These are phyloP conservation scores for Ascomycota sp. DNA, from an alignment of 2,329 filamentous ascomycete species.

Conservation along the genomic window DNA sequence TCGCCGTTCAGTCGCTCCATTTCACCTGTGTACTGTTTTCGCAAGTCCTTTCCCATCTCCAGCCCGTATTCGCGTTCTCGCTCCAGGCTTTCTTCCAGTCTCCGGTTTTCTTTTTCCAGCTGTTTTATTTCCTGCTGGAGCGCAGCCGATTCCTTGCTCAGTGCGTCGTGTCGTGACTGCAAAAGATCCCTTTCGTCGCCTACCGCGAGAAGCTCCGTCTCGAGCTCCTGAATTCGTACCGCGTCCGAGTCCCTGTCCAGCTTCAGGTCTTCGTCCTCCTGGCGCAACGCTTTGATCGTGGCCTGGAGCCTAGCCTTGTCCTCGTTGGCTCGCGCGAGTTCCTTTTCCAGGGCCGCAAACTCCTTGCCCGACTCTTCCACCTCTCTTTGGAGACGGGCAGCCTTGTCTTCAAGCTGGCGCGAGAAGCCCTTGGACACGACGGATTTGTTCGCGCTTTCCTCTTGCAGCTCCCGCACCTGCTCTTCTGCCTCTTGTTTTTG, in stretches of 20 bases:
- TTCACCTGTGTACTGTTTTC: slow-evolving; percentile 21
- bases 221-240: slow-evolving; percentile 30
- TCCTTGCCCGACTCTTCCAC: slow-evolving; percentile 31
- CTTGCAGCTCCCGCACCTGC: slow-evolving; percentile 46
- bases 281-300: slow-evolving; percentile 21
- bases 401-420: slow-evolving; percentile 54
- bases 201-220: slow-evolving; percentile 37
- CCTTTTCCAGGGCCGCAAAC: slow-evolving; percentile 29
- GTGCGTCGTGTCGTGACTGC: slow-evolving; percentile 45
- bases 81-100: slow-evolving; percentile 26
- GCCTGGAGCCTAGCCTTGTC: slow-evolving; percentile 24
- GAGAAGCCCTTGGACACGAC: slow-evolving; percentile 54
- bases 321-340: slow-evolving; percentile 23
- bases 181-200: slow-evolving; percentile 48
- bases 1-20: slow-evolving; percentile 33
- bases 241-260: slow-evolving; percentile 16
- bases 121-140: slow-evolving; percentile 42
- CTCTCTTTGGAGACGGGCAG: slow-evolving; percentile 44
- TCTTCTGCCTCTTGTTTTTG: slow-evolving; percentile 37
- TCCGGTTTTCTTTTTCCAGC: slow-evolving; percentile 23
- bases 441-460: slow-evolving; percentile 63
- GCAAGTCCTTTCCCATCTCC: slow-evolving; percentile 39
- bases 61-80: slow-evolving; percentile 36
- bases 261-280: slow-evolving; percentile 11
- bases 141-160: slow-evolving; percentile 44